Conservation (phyloP, 768 basidiomycete genomes). For the Hysterangium stoloniferum region DNA sequence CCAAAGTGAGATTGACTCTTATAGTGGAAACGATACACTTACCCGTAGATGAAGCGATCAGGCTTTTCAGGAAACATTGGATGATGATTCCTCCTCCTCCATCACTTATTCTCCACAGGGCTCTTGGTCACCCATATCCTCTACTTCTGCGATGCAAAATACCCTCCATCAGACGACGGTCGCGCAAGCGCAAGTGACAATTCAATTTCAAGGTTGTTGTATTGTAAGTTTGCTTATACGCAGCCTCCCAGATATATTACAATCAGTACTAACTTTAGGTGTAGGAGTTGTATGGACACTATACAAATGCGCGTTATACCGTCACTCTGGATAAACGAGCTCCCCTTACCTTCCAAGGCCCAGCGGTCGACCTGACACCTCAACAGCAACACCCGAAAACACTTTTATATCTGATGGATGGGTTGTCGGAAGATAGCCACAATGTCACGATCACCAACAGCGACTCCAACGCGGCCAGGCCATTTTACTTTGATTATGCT, state of each 20-base stretch:
- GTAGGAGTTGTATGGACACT: slow-evolving; percentile 11
- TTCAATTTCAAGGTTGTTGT: slow-evolving; percentile 7
- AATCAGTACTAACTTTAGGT: no score
- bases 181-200: not conserved
- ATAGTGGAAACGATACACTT: no score
- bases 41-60: not conserved
- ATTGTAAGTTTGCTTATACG: not conserved
- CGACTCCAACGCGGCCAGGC: slow-evolving; percentile 1
- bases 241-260: no score
- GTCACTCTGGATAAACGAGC: not conserved
- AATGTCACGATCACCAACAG: slow-evolving; percentile 5
- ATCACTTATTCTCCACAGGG: not conserved
- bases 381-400: slow-evolving; percentile 5
- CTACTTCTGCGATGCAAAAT: not conserved
- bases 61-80: not conserved
- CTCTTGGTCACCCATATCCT: not conserved
- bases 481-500: slow-evolving; percentile 8
- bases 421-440: slow-evolving; percentile 1
- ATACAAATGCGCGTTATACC: slow-evolving; percentile 4
- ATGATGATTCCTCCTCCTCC: slow-evolving; percentile 1
- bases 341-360: not conserved
- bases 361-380: slow-evolving; percentile 1
- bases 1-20: not conserved
- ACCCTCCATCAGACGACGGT: slow-evolving; percentile 2
- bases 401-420: slow-evolving; percentile 7